These are phyloP conservation scores for Zoysia japonica DNA, from an alignment of 176 grass and related monocot genomes.

Conservation along the genomic window DNA sequence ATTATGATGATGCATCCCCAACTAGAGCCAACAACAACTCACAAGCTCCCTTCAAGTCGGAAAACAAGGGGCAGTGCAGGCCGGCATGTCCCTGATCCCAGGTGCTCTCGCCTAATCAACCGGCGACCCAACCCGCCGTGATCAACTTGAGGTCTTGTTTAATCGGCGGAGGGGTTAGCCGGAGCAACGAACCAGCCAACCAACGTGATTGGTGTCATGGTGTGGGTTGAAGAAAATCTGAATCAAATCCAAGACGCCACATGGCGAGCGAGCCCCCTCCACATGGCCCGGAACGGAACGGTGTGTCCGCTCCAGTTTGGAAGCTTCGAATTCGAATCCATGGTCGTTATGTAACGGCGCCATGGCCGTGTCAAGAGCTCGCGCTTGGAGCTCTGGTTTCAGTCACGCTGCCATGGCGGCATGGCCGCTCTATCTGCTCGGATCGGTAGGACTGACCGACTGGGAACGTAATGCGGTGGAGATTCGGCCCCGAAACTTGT, in stretches of 20 bases:
- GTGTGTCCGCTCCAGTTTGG: background rate
- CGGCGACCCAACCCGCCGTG: background rate
- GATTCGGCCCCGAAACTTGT: background rate
- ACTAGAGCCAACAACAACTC: background rate
- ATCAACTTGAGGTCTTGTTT: background rate
- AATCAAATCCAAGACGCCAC: conserved; percentile 40
- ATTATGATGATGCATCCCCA: background rate
- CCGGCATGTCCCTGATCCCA: conserved; percentile 36
- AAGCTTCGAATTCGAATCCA: conserved; percentile 3
- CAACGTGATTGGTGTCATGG: conserved; percentile 27
- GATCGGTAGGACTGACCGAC: background rate
- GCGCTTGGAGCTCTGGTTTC: background rate
- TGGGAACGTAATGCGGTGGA: background rate
- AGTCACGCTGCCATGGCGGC: background rate
- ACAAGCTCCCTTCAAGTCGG: background rate
- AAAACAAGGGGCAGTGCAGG: conserved; percentile 28
- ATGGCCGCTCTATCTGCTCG: background rate
- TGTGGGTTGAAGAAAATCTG: conserved; percentile 30
- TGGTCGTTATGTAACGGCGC: background rate
- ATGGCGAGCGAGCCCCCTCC: background rate
- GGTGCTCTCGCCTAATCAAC: conserved; percentile 18
- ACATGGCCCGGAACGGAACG: conserved; percentile 11
- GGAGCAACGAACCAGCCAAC: background rate
- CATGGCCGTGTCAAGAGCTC: background rate
- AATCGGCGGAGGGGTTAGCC: background rate